phyloP scores from a whole-genome alignment of 306 rosid species.

The Hippophae gyantsensis region DNA sequence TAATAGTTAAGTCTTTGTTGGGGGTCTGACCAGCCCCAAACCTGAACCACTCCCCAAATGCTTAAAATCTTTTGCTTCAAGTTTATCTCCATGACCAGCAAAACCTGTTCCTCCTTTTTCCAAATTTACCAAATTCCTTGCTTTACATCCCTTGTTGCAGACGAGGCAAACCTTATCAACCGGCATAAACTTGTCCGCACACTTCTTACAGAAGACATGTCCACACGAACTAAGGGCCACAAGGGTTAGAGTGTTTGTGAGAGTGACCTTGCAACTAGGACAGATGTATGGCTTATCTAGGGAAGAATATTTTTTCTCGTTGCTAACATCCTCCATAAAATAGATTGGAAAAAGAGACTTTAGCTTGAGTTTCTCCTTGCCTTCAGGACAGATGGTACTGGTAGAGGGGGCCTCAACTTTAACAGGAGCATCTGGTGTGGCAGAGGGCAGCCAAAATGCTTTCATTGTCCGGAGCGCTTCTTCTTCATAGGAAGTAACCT shows the following conservation, averaged over 20 bases:
- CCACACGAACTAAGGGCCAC: constrained; percentile 91
- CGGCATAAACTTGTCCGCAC: constrained; percentile 79
- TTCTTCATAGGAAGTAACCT: constrained; percentile 94
- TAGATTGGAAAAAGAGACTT: constrained; percentile 70
- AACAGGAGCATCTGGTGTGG: constrained; percentile 80
- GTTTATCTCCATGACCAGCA: constrained; percentile 79
- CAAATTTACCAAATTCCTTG: constrained; percentile 65
- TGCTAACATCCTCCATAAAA: constrained; percentile 69
- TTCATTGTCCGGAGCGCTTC: constrained; percentile 98
- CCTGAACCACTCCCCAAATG: constrained; percentile 98
- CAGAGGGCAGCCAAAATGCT: constrained; percentile 99
- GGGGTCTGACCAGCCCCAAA: constrained; percentile 85
- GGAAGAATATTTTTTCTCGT: constrained; percentile 43
- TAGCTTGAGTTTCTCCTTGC: constrained; percentile 76
- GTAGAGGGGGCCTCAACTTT: constrained; percentile 70
- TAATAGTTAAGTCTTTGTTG: constrained; percentile 52
- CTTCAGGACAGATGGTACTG: constrained; percentile 77
- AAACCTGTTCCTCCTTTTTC: constrained; percentile 90
- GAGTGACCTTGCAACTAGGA: constrained; percentile 91
- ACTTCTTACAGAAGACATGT: constrained; percentile 86
- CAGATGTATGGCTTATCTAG: constrained; percentile 62
- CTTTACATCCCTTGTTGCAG: constrained; percentile 78
- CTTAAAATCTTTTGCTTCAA: constrained; percentile 84
- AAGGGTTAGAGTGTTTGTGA: constrained; percentile 70
- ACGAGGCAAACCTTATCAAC: constrained; percentile 90